Base-by-base conservation (phyloP, 768 basidiomycete genomes). In the Fomitopsis pulvina region DNA sequence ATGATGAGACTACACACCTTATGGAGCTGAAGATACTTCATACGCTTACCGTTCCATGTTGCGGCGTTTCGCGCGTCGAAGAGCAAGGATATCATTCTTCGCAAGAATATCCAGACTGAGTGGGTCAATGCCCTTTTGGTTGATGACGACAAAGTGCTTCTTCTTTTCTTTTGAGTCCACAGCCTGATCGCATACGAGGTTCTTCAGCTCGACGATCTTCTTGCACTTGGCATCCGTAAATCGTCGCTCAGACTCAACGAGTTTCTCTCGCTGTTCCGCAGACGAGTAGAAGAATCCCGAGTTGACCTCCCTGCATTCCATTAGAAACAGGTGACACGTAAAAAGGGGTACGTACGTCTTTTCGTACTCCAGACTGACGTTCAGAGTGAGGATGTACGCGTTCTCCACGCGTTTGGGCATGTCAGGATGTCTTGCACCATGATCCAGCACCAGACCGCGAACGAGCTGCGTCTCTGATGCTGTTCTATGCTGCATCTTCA, bases 401-500 rank as follows among this genome's bases (percentile, higher is more conserved):
- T 99, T 97, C 69, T 96, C 92, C 48, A 99, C 80, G 61, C 92
- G 83, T 75, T 93, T 98, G 30, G 96, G 94, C 96, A 98, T 98
- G 69, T 98, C 96, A 10, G 96, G 95, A 71, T 99, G 96, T 57
- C 96, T 75, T 49, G 90, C 91, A 57, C 96, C 95, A 64, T 98
- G 95, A 71, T 99, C 96, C 59, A 99, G 77, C 40, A 99, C 96
- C 51, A 99, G 77, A 29, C 96, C 96, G 59, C 90, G 87, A 60
- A 99, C 75, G 32, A 99, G 81, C 65, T 96, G 89, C 26, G 96
- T 99, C 68, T 99, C 96, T 21, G 92, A 92, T 54, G 96, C 92
- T 38, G 87, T 94, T 60, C 94, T 87, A 71, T 99, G 96, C 68
- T 96, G 95, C 96, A 99, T 99, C 74, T 98, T 98, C 96, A 98